Percentiles rank a stretch among this genome's conserved stretches.
These are phyloP conservation scores for Pleomassaria siparia DNA, from an alignment of 2,329 filamentous ascomycete genomes.

Conservation along the genomic window DNA sequence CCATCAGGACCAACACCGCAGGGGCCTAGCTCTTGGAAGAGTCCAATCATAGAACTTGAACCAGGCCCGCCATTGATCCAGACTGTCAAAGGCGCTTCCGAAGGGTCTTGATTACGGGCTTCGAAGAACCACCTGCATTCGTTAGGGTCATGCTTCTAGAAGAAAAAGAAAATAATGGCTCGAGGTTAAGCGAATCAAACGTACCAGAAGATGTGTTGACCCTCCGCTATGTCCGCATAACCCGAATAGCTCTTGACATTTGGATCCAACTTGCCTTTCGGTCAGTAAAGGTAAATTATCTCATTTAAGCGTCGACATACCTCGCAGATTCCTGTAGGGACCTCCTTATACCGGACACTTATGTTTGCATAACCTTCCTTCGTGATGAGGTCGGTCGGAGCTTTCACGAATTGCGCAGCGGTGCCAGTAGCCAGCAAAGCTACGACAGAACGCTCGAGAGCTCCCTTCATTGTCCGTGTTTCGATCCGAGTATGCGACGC, in stretches of 20 bases:
- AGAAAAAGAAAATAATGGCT: not conserved
- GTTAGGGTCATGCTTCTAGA: not conserved
- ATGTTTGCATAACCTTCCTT: conserved; percentile 50
- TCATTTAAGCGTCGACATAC: not conserved
- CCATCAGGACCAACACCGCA: conserved; percentile 53
- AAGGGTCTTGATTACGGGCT: conserved; percentile 52
- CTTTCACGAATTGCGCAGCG: conserved; percentile 47
- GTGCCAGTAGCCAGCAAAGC: conserved; percentile 22
- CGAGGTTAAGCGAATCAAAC: not conserved
- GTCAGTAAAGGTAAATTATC: not conserved
- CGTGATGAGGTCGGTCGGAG: conserved; percentile 48
- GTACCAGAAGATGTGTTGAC: conserved; percentile 58
- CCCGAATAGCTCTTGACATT: conserved; percentile 59
- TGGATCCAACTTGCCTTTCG: conserved; percentile 45
- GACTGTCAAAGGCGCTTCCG: conserved; percentile 58
- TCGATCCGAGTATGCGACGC: not conserved
- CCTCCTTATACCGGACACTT: conserved; percentile 61
- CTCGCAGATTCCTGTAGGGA: conserved; percentile 57
- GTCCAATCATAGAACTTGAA: conserved; percentile 58
- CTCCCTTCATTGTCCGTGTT: conserved; percentile 11
- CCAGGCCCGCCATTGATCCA: conserved; percentile 63
- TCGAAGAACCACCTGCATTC: conserved; percentile 53
- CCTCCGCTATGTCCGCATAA: conserved; percentile 55
- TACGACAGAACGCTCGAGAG: conserved; percentile 2
- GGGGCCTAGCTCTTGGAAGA: conserved; percentile 56